Evolutionary conservation across 192 early-diverging fungal genomes (phyloP).

Genomic region (Coemansia umbellata): DNA sequence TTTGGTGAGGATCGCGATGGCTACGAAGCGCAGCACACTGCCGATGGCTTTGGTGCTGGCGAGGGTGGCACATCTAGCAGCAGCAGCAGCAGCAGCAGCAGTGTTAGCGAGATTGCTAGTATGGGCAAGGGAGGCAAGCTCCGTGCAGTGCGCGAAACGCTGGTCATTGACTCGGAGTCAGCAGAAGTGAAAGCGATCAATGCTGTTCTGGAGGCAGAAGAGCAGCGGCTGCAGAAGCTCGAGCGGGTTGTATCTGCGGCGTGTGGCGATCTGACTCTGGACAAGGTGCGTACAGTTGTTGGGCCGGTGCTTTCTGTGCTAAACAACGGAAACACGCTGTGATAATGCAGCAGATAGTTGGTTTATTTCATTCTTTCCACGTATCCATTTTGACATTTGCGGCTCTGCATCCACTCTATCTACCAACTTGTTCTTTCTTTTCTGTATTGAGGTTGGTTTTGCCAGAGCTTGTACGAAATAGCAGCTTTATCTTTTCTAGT

Average conservation of each 20-base stretch:
- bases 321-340: constrained; percentile 41
- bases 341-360: no score
- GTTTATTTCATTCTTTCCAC: no score
- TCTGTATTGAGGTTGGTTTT: no score
- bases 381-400: not conserved
- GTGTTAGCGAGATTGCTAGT: no score
- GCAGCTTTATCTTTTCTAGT: no score
- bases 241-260: constrained; percentile 50
- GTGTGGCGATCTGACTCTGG: constrained; percentile 47
- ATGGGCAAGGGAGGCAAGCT: not conserved
- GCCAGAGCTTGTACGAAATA: no score
- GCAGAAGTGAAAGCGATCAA: constrained; percentile 28
- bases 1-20: not conserved
- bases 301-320: constrained; percentile 47
- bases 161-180: constrained; percentile 14
- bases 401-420: no score
- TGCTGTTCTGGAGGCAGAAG: constrained; percentile 28
- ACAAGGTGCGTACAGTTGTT: constrained; percentile 44
- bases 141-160: constrained; percentile 1
- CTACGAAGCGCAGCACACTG: not conserved
- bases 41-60: not conserved
- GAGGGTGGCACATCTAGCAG: not conserved
- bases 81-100: not conserved
- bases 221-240: constrained; percentile 44
- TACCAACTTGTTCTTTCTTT: not conserved